phyloP scores from a whole-genome alignment of 805 yeast species.

The Lipomyces kockii region DNA sequence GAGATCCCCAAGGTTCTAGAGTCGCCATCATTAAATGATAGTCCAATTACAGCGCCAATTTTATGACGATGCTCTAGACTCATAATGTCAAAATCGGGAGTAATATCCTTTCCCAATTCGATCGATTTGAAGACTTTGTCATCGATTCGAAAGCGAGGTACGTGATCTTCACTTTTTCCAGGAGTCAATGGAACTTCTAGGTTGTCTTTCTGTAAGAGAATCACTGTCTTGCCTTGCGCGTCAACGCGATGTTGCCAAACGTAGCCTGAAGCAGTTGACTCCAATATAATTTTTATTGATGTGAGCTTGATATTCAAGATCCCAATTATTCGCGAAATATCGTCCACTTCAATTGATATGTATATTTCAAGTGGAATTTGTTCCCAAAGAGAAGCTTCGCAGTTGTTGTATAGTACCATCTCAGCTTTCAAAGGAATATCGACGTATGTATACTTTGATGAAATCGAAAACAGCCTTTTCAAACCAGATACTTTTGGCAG shows the following conservation, averaged over 20 bases:
- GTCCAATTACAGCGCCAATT: conserved; percentile 5
- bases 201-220: neutral
- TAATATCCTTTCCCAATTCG: neutral
- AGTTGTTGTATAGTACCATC: neutral
- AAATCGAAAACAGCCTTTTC: conserved; percentile 15
- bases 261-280: conserved; percentile 5
- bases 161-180: neutral
- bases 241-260: neutral
- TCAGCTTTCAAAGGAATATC: conserved; percentile 18
- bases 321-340: conserved; percentile 7
- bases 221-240: neutral
- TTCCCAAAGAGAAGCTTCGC: too few relatives aligned
- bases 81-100: conserved; percentile 16
- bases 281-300: conserved; percentile 11
- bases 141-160: conserved; percentile 19
- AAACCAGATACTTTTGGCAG: conserved; percentile 13
- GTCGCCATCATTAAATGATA: conserved; percentile 20
- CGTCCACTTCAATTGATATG: conserved; percentile 17
- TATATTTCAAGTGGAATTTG: neutral
- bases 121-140: conserved; percentile 8
- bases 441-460: conserved; percentile 15
- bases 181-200: conserved; percentile 8
- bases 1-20: conserved; percentile 5
- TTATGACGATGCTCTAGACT: conserved; percentile 14
- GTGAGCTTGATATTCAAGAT: conserved; percentile 11